Percentiles rank a stretch among this genome's conserved stretches.
These are phyloP conservation scores for Aspergillus spinulosporus DNA, from an alignment of 2,329 filamentous ascomycete genomes.

Conservation along the genomic window DNA sequence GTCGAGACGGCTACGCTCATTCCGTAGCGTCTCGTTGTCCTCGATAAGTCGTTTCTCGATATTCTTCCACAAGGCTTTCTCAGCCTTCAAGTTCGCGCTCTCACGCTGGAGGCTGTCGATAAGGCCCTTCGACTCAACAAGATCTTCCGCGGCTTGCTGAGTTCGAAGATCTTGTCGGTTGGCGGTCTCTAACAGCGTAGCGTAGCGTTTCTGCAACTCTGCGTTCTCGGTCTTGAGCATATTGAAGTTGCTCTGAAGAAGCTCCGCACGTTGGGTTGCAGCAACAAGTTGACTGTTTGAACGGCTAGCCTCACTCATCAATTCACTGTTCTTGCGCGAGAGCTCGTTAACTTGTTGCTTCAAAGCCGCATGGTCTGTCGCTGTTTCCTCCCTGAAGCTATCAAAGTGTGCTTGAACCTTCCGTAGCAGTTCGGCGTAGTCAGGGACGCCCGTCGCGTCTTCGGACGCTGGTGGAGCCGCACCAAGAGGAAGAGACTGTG, in stretches of 20 bases:
- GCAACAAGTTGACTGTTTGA: constrained; percentile 78
- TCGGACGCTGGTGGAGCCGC: constrained; percentile 49
- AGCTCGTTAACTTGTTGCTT: constrained; percentile 82
- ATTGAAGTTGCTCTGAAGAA: constrained; percentile 83
- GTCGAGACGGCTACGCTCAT: constrained; percentile 83
- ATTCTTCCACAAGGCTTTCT: constrained; percentile 91
- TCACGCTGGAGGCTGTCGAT: constrained; percentile 88
- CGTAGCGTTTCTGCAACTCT: constrained; percentile 80
- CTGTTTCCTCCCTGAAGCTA: constrained; percentile 80
- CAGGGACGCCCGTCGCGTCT: constrained; percentile 58
- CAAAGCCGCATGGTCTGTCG: constrained; percentile 75
- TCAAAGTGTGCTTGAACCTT: constrained; percentile 91
- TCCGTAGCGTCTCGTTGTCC: constrained; percentile 80
- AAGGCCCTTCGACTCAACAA: constrained; percentile 79
- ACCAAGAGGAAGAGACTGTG: constrained; percentile 65
- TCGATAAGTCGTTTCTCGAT: constrained; percentile 86
- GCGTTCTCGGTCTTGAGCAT: constrained; percentile 81
- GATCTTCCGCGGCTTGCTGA: constrained; percentile 88
- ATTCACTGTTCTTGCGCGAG: constrained; percentile 74
- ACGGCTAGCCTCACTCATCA: constrained; percentile 80
- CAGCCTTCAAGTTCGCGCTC: constrained; percentile 87
- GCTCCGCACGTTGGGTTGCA: constrained; percentile 79
- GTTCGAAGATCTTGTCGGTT: constrained; percentile 88
- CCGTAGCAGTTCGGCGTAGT: constrained; percentile 75
- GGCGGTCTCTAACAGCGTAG: constrained; percentile 74